Evolutionary conservation across 2,329 filamentous ascomycete genomes (phyloP).

Genomic region (Arthrobotrys pseudoclavata): DNA sequence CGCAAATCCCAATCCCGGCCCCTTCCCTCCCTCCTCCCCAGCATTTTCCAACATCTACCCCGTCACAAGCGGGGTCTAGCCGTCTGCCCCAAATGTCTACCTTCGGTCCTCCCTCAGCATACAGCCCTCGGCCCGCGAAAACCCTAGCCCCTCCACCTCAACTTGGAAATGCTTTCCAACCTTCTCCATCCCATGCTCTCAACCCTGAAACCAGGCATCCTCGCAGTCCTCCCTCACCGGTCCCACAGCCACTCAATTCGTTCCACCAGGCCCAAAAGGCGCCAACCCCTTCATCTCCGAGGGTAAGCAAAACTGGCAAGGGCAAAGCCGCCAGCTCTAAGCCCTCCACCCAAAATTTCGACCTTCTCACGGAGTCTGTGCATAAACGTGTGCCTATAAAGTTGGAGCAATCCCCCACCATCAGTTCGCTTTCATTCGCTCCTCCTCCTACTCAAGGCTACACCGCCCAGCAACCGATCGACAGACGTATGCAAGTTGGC

Average conservation of each 20-base stretch:
- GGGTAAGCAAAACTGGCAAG: constrained; percentile 44
- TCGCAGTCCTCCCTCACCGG: constrained; percentile 47
- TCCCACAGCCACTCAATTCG: constrained; percentile 34
- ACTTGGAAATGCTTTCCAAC: constrained; percentile 58
- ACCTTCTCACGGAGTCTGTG: constrained; percentile 31
- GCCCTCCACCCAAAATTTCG: constrained; percentile 31
- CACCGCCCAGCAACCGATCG: constrained; percentile 40
- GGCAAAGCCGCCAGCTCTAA: constrained; percentile 37
- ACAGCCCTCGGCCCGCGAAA: constrained; percentile 50
- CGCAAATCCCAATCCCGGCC: constrained; percentile 45
- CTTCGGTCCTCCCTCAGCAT: constrained; percentile 50
- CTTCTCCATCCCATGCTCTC: constrained; percentile 40
- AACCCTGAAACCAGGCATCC: constrained; percentile 53
- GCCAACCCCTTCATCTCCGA: constrained; percentile 35
- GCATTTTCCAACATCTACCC: constrained; percentile 46
- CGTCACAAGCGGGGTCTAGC: constrained; percentile 44
- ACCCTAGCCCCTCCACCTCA: constrained; percentile 44
- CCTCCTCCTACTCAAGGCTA: constrained; percentile 41
- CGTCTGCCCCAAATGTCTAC: constrained; percentile 55
- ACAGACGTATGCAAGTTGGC: constrained; percentile 57
- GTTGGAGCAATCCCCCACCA: constrained; percentile 56
- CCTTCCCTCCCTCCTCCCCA: constrained; percentile 31
- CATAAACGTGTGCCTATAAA: constrained; percentile 57
- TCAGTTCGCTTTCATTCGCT: constrained; percentile 50
- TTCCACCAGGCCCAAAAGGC: constrained; percentile 50